Evolutionary conservation across 768 basidiomycete genomes (phyloP).

Genomic region (Pholiota microspora): DNA sequence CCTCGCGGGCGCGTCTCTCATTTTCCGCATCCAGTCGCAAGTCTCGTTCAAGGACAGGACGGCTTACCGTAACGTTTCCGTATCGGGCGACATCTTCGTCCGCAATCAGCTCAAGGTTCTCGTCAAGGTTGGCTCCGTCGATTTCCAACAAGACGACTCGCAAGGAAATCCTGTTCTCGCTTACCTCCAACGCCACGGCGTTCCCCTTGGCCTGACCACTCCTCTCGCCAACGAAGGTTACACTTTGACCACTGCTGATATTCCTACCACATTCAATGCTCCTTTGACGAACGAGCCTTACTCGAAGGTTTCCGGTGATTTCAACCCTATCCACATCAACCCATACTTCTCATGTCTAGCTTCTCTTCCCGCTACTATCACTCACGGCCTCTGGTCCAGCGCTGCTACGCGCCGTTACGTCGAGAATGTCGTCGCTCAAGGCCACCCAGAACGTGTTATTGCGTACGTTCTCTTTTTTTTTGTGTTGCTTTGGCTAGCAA

Average conservation of each 20-base stretch:
- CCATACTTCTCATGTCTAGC: constrained; percentile 97
- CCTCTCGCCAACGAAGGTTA: constrained; percentile 88
- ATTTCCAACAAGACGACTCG: constrained; percentile 83
- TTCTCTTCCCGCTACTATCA: constrained; percentile 91
- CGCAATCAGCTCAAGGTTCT: constrained; percentile 86
- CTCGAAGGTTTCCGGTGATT: constrained; percentile 94
- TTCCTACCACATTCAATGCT: constrained; percentile 68
- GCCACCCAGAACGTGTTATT: constrained; percentile 86
- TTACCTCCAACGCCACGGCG: constrained; percentile 91
- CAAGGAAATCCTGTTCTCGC: constrained; percentile 92
- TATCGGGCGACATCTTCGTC: constrained; percentile 83
- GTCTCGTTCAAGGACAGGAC: constrained; percentile 91
- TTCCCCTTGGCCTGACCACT: constrained; percentile 69
- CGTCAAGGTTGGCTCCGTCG: constrained; percentile 84
- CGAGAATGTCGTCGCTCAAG: constrained; percentile 92
- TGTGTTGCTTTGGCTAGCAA: constrained; percentile 3
- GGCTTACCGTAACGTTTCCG: constrained; percentile 76
- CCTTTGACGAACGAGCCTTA: constrained; percentile 95
- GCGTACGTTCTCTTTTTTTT: constrained; percentile 61
- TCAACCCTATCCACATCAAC: constrained; percentile 98
- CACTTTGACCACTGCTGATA: constrained; percentile 63
- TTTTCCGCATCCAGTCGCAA: constrained; percentile 87
- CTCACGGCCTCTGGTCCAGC: constrained; percentile 96
- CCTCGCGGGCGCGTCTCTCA: constrained; percentile 74
- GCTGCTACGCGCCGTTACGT: constrained; percentile 92